These are phyloP conservation scores for Pouteria glomerata DNA, from an alignment of 148 eudicot species.

Conservation along the genomic window DNA sequence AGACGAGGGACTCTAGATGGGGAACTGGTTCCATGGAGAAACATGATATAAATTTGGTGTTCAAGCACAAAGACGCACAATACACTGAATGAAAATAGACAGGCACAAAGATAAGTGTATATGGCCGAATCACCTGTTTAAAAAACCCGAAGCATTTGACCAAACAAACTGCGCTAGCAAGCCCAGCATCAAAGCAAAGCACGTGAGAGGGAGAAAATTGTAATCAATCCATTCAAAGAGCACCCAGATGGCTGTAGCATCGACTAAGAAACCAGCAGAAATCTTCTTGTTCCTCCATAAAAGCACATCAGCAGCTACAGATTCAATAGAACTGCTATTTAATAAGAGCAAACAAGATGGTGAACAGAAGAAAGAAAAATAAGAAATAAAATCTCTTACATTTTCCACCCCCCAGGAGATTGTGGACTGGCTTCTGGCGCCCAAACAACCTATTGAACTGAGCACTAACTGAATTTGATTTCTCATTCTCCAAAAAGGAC, in stretches of 20 bases:
- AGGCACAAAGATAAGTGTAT: too few relatives aligned
- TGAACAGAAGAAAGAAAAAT: not conserved
- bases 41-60: too few relatives aligned
- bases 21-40: constrained; percentile 42
- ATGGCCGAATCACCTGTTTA: constrained; percentile 43
- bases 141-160: constrained; percentile 62
- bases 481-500: constrained; percentile 41
- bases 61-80: too few relatives aligned
- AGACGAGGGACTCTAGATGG: constrained; percentile 53
- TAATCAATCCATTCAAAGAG: constrained; percentile 87
- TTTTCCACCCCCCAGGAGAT: constrained; percentile 89
- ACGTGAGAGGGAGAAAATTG: constrained; percentile 53
- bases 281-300: constrained; percentile 97
- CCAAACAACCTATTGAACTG: constrained; percentile 79
- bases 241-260: constrained; percentile 72
- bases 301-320: constrained; percentile 87
- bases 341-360: not conserved
- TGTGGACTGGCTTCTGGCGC: constrained; percentile 73
- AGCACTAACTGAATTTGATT: constrained; percentile 36
- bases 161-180: constrained; percentile 68
- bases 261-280: constrained; percentile 57
- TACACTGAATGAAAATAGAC: too few relatives aligned
- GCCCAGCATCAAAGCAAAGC: constrained; percentile 48
- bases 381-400: constrained; percentile 30
- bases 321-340: not conserved